Evolutionary conservation across 768 basidiomycete species (phyloP).

Genomic region (Megacollybia marginata): DNA sequence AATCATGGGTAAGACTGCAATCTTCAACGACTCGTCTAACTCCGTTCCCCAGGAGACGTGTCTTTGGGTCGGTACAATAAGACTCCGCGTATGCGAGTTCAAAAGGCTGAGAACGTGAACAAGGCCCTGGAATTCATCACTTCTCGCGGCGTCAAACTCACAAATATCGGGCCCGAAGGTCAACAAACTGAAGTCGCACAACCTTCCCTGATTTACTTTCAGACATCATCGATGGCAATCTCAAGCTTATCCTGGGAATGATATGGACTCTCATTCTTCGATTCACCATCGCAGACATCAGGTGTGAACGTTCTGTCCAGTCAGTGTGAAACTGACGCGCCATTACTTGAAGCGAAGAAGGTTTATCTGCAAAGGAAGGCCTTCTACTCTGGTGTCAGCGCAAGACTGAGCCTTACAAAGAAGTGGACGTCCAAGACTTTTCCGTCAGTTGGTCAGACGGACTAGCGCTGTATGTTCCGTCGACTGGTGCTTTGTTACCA

Average conservation of each 20-base stretch:
- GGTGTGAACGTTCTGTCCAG: constrained; percentile 48
- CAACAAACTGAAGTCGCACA: constrained; percentile 2
- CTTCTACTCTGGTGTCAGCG: constrained; percentile 97
- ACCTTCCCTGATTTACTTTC: not conserved
- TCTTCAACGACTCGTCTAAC: not conserved
- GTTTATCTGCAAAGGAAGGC: constrained; percentile 97
- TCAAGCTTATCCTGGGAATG: constrained; percentile 98
- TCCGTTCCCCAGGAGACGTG: constrained; percentile 55
- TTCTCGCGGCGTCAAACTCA: constrained; percentile 88
- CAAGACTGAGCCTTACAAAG: constrained; percentile 85
- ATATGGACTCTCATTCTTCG: constrained; percentile 98
- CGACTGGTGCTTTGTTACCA: constrained; percentile 1
- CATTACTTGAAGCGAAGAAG: constrained; percentile 70
- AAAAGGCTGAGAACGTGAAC: constrained; percentile 98
- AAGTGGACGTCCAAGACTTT: constrained; percentile 93
- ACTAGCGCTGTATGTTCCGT: constrained; percentile 73
- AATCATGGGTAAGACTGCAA: constrained; percentile 73
- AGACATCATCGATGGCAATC: constrained; percentile 99
- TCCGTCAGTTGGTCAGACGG: constrained; percentile 92
- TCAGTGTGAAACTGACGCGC: too few species aligned
- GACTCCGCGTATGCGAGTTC: constrained; percentile 84
- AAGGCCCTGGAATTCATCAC: constrained; percentile 95
- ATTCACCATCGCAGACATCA: constrained; percentile 98
- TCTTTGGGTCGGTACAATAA: constrained; percentile 95
- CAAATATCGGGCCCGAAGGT: constrained; percentile 98